phyloP scores from a whole-genome alignment of 805 yeast genomes.

The Clavispora fructus region DNA sequence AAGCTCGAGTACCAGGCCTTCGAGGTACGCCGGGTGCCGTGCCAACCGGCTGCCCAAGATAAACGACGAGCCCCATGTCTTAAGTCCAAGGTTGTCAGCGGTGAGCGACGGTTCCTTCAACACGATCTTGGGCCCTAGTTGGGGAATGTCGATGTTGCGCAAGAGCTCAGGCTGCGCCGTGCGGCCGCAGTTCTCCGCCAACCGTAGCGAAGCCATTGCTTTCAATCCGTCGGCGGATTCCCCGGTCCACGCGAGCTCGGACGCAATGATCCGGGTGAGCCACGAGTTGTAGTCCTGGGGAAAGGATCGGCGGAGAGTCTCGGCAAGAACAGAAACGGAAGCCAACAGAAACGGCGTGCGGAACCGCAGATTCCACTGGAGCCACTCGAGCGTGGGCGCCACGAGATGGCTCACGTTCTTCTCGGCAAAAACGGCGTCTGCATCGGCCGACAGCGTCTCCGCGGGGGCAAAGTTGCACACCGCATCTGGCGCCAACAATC shows the following conservation, averaged over 20 bases:
- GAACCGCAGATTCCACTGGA: constrained; percentile 30
- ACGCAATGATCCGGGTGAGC: constrained; percentile 46
- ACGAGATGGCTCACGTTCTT: constrained; percentile 28
- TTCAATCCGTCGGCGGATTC: constrained; percentile 39
- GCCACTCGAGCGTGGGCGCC: constrained; percentile 40
- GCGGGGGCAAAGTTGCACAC: constrained; percentile 45
- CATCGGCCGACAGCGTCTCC: constrained; percentile 4
- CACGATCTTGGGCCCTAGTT: constrained; percentile 17
- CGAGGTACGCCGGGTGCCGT: constrained; percentile 10
- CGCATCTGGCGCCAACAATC: constrained; percentile 44
- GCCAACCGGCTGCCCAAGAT: constrained; percentile 56
- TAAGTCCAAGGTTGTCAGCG: constrained; percentile 80
- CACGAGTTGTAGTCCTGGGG: constrained; percentile 40
- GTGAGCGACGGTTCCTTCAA: constrained; percentile 83
- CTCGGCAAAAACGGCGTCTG: constrained; percentile 21
- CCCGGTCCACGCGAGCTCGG: constrained; percentile 44
- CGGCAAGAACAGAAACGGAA: constrained; percentile 23
- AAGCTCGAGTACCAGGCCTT: constrained; percentile 54
- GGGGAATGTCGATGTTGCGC: constrained; percentile 44
- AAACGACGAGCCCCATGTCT: constrained; percentile 94
- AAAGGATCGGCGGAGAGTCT: constrained; percentile 20
- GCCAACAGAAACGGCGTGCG: constrained; percentile 17
- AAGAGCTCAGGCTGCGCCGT: constrained; percentile 72
- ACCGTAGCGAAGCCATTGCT: constrained; percentile 54
- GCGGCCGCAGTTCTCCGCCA: constrained; percentile 81